Evolutionary conservation across 73 alveolate species (phyloP).

Genomic region (Paramecium sexaurelia): DNA sequence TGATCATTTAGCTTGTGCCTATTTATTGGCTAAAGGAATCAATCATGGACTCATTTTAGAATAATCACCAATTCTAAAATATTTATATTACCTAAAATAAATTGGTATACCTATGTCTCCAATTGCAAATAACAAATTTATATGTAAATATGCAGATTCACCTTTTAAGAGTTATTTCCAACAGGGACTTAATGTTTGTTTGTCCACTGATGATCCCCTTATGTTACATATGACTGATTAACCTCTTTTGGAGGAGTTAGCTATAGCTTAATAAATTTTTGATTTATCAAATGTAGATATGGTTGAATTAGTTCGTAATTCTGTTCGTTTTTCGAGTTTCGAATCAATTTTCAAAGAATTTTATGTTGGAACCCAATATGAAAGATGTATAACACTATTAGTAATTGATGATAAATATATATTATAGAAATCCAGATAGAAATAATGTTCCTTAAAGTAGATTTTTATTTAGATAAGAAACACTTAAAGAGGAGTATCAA

Average conservation of each 20-base stretch:
- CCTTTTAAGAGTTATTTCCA: slow-evolving; percentile 69
- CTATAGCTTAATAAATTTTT: slow-evolving; percentile 72
- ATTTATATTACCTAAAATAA: slow-evolving; percentile 77
- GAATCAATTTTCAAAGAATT: slow-evolving; percentile 64
- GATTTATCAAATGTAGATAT: slow-evolving; percentile 77
- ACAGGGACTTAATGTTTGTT: slow-evolving; percentile 79
- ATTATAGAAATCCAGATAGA: not conserved
- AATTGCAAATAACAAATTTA: slow-evolving; percentile 77
- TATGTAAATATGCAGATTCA: slow-evolving; percentile 60
- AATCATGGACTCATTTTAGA: slow-evolving; percentile 74
- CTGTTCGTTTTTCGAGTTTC: slow-evolving; percentile 81
- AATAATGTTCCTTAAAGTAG: slow-evolving; percentile 37
- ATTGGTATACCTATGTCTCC: slow-evolving; percentile 86
- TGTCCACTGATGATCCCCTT: slow-evolving; percentile 85
- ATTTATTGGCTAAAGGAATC: slow-evolving; percentile 58
- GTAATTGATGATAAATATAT: not conserved
- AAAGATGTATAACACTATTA: not conserved
- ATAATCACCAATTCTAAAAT: slow-evolving; percentile 72
- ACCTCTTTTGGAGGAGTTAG: slow-evolving; percentile 76
- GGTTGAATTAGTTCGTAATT: slow-evolving; percentile 82
- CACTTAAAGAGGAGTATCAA: slow-evolving; percentile 25
- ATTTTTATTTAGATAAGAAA: slow-evolving; percentile 45
- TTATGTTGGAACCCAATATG: slow-evolving; percentile 64
- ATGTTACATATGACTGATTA: slow-evolving; percentile 82
- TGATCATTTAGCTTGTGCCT: slow-evolving; percentile 81